phyloP scores from a whole-genome alignment of 306 rosid species.

The Rosa persica region DNA sequence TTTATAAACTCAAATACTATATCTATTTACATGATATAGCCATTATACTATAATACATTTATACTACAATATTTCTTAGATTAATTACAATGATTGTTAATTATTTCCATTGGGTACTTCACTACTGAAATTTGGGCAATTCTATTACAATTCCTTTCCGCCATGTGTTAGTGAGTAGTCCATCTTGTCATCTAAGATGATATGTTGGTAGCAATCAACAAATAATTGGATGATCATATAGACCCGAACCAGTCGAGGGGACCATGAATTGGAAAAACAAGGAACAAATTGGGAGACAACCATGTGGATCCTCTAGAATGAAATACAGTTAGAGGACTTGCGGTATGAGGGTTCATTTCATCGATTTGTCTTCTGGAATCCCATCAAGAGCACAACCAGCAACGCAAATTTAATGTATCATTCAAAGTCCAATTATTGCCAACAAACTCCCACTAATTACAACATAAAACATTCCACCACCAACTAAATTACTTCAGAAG shows the following conservation, averaged over 20 bases:
- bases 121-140: neutral
- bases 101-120: neutral
- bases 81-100: neutral
- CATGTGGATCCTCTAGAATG: slow-evolving; percentile 16
- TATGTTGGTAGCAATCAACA: neutral
- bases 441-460: neutral
- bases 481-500: neutral
- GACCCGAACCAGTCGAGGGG: neutral
- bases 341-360: neutral
- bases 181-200: neutral
- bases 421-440: neutral
- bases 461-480: neutral
- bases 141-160: neutral
- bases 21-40: too few relatives aligned
- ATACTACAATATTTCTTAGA: too few relatives aligned
- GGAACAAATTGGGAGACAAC: slow-evolving; percentile 19
- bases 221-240: neutral
- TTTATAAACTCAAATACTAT: too few relatives aligned
- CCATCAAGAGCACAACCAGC: slow-evolving; percentile 8
- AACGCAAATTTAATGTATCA: neutral
- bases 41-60: too few relatives aligned
- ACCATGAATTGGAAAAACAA: slow-evolving; percentile 14
- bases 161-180: neutral
- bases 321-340: slow-evolving; percentile 1
- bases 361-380: slow-evolving; percentile 13